Conservation (phyloP, 2,329 filamentous ascomycete genomes). For the Beauveria sp. region DNA sequence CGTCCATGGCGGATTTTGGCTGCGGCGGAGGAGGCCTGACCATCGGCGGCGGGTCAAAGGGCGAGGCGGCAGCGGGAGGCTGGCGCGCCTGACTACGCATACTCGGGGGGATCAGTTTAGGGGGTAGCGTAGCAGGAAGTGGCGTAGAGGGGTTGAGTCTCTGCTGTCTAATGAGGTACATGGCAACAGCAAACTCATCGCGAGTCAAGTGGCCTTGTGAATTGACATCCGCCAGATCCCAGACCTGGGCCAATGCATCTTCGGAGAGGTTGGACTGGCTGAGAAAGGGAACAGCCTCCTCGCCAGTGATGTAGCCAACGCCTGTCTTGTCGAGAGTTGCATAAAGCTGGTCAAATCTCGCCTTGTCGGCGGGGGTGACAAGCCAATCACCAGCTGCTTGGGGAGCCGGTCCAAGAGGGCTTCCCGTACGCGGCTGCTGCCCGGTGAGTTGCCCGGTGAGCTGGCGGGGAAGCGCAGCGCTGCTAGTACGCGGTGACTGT, state of each 20-base stretch:
- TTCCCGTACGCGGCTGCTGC: conserved; percentile 56
- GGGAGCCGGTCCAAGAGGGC: conserved; percentile 42
- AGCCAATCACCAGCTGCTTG: conserved; percentile 58
- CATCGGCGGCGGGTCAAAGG: conserved; percentile 41
- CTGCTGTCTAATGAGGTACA: conserved; percentile 93
- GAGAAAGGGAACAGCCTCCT: conserved; percentile 91
- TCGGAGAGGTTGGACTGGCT: conserved; percentile 86
- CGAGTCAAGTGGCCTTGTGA: conserved; percentile 76
- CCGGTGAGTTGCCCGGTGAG: conserved; percentile 75
- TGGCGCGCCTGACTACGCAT: conserved; percentile 59
- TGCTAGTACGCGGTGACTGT: conserved; percentile 44
- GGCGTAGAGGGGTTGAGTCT: conserved; percentile 56
- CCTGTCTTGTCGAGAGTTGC: conserved; percentile 71
- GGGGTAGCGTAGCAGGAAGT: conserved; percentile 69
- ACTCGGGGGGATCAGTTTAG: conserved; percentile 77
- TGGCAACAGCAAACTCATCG: conserved; percentile 94
- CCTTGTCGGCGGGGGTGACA: conserved; percentile 75
- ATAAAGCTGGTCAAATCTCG: conserved; percentile 81
- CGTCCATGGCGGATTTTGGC: conserved; percentile 79
- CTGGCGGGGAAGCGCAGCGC: conserved; percentile 71
- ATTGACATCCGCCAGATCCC: conserved; percentile 93
- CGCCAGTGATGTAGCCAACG: conserved; percentile 80
- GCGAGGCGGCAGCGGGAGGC: conserved; percentile 28
- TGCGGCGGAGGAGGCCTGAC: conserved; percentile 30
- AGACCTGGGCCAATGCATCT: conserved; percentile 85